Evolutionary conservation across 805 yeast species (phyloP).

Genomic region (Pichia manshurica): DNA sequence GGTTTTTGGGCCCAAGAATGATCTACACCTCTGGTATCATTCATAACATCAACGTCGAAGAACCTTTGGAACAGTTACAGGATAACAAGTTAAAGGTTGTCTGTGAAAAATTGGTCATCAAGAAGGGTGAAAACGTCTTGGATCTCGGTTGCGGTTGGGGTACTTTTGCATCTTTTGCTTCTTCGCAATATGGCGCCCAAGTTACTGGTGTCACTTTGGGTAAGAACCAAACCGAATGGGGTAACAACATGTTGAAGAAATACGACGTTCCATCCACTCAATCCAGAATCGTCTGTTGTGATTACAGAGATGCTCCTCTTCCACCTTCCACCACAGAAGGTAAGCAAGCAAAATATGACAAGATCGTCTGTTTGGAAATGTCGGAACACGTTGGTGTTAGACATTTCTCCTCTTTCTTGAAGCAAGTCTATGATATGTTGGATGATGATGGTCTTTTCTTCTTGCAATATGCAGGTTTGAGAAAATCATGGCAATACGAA

Average conservation of each 20-base stretch:
- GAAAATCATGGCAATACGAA: slow-evolving; percentile 93
- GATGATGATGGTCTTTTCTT: slow-evolving; percentile 88
- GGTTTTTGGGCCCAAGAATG: slow-evolving; percentile 95
- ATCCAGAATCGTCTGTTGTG: slow-evolving; percentile 72
- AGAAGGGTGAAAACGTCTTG: slow-evolving; percentile 66
- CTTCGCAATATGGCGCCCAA: slow-evolving; percentile 73
- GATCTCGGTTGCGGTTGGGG: slow-evolving; percentile 98
- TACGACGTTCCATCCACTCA: slow-evolving; percentile 68
- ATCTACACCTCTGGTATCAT: slow-evolving; percentile 85
- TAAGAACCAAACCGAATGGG: slow-evolving; percentile 86
- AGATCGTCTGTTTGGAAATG: slow-evolving; percentile 90
- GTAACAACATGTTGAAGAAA: slow-evolving; percentile 60
- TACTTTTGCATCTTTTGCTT: slow-evolving; percentile 78
- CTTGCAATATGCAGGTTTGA: slow-evolving; percentile 83
- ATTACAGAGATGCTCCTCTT: slow-evolving; percentile 85
- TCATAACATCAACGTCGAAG: slow-evolving; percentile 62
- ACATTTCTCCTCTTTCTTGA: slow-evolving; percentile 67
- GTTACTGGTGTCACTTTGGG: slow-evolving; percentile 91
- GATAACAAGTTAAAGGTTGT: slow-evolving; percentile 85
- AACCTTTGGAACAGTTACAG: slow-evolving; percentile 73
- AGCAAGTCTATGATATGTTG: slow-evolving; percentile 78
- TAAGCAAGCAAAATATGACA: slow-evolving; percentile 55
- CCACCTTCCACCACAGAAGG: slow-evolving; percentile 38
- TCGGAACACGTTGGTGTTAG: slow-evolving; percentile 95
- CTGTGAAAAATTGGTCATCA: slow-evolving; percentile 75